phyloP scores from a whole-genome alignment of 2,329 filamentous ascomycete genomes.

The Cladosporium sp. region DNA sequence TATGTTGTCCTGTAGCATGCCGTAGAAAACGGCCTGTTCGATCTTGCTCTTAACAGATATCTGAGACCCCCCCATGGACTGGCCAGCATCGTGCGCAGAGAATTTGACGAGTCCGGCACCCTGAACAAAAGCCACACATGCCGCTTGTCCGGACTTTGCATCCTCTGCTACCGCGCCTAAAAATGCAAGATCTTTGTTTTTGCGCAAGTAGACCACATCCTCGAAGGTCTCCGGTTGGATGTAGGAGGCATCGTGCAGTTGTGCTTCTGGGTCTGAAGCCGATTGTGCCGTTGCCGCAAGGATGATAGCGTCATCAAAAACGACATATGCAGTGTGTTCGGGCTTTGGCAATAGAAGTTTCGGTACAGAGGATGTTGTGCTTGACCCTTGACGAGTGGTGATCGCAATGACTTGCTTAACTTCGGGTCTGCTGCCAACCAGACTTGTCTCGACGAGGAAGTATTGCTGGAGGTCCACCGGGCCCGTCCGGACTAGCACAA shows the following conservation, averaged over 20 bases:
- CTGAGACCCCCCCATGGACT: slow-evolving; percentile 47
- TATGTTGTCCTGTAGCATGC: slow-evolving; percentile 70
- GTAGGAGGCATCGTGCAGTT: slow-evolving; percentile 64
- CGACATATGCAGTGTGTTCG: slow-evolving; percentile 71
- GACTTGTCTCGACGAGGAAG: slow-evolving; percentile 63
- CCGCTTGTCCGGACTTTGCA: slow-evolving; percentile 26
- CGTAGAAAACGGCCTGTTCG: slow-evolving; percentile 92
- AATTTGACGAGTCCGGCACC: slow-evolving; percentile 54
- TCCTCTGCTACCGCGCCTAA: slow-evolving; percentile 46
- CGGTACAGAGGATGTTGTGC: slow-evolving; percentile 34
- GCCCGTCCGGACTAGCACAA: slow-evolving; percentile 25
- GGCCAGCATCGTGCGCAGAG: slow-evolving; percentile 50
- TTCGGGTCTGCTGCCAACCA: slow-evolving; percentile 48
- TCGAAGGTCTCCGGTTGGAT: slow-evolving; percentile 65
- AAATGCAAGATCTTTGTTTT: slow-evolving; percentile 43
- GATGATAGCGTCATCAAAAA: slow-evolving; percentile 72
- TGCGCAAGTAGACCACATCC: slow-evolving; percentile 74
- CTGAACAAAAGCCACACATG: slow-evolving; percentile 50
- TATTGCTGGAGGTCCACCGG: slow-evolving; percentile 50
- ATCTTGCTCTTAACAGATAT: slow-evolving; percentile 83
- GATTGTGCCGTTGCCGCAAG: slow-evolving; percentile 65
- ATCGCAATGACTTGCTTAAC: slow-evolving; percentile 45
- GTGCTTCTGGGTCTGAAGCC: slow-evolving; percentile 62
- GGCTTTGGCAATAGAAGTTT: slow-evolving; percentile 72
- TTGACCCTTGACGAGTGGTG: slow-evolving; percentile 1